Percentiles rank a stretch among this genome's conserved stretches.
Conservation (phyloP, 1,284 basidiomycete species). For the Entoloma clypeatum region DNA sequence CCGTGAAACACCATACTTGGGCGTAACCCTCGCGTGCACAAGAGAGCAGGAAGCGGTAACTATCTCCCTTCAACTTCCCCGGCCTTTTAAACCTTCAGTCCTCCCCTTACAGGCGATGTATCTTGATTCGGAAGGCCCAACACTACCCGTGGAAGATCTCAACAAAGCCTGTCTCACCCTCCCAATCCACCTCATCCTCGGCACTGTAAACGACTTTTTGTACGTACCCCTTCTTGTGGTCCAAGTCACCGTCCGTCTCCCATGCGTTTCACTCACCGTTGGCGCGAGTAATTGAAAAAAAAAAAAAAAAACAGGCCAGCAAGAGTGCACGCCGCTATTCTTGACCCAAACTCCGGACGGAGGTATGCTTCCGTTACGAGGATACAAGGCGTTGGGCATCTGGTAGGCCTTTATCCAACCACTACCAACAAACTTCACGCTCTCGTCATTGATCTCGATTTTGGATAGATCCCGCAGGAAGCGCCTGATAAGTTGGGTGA, state of each 20-base stretch:
- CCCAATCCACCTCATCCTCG: constrained; percentile 50
- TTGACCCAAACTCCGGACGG: constrained; percentile 41
- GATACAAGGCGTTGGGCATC: constrained; percentile 42
- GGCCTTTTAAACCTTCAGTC: neutral
- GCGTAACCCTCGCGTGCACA: constrained; percentile 49
- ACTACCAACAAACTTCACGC: neutral
- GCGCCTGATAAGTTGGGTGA: constrained; percentile 20
- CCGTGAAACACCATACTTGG: constrained; percentile 28
- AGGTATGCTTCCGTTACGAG: constrained; percentile 37
- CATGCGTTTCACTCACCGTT: constrained; percentile 15
- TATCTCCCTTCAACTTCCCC: constrained; percentile 5
- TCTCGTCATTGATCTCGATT: neutral
- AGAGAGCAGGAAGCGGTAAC: constrained; percentile 54
- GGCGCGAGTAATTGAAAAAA: too few relatives aligned
- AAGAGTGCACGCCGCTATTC: constrained; percentile 41
- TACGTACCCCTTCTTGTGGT: constrained; percentile 23
- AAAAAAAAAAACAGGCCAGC: too few relatives aligned
- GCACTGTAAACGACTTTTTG: constrained; percentile 48
- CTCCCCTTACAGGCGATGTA: constrained; percentile 41
- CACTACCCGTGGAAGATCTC: constrained; percentile 44
- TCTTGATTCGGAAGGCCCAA: constrained; percentile 44
- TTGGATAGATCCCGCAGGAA: constrained; percentile 22
- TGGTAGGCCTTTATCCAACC: constrained; percentile 39
- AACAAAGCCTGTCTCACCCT: constrained; percentile 34
- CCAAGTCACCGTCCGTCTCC: neutral